Base-by-base conservation (phyloP, 441 rosid species). In the Rhodomyrtus psidioides region DNA sequence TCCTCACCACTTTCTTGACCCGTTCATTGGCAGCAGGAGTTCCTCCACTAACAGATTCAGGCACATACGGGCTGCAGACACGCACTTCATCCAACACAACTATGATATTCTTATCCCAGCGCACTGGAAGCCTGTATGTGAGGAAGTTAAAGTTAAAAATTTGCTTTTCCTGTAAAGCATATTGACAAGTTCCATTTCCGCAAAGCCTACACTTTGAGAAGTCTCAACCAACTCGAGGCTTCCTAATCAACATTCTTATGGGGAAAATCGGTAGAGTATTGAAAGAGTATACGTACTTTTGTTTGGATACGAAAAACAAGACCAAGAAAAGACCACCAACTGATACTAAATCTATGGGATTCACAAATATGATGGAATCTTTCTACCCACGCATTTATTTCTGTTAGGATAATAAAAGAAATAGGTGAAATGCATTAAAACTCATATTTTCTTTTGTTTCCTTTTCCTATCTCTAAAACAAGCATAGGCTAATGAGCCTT, bases 1-100 rank as follows among this genome's bases (percentile, higher is more conserved):
- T n/a, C 28, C 95, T 93, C 92, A 96, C 99, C 97, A 97, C 98
- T 96, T 96, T 97, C 91, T 91, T 97, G 89, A 97, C 98, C 83
- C 97, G 93, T 53, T 95, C 96, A 90, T 95, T 96, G 91, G 99
- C 98, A 85, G 95, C 93, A 88, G 96, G 88, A 86, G 98, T 93
- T 91, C 99, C 98, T 87, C 98, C 99, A 70, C 88, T 89, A 85
- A 97, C 98, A 89, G 91, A 92, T 84, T 94, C 96, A 6, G 99
- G 91, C 75, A 93, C 92, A 90, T 97, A 97, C 2, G 98, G 99
- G 89, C 96, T 96, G 89, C 90, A 89, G 76, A 97, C 98, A 53
- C 97, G 94, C 82, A 96, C 99, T 89, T 96, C 97, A 84, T 94
- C 92, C 98, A 94, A 92, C 88, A 96, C 98, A 89, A 97, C 93